Percentiles rank a stretch among this genome's conserved stretches.
These are phyloP conservation scores for Lentinula edodes DNA, from an alignment of 768 basidiomycete genomes.

Conservation along the genomic window DNA sequence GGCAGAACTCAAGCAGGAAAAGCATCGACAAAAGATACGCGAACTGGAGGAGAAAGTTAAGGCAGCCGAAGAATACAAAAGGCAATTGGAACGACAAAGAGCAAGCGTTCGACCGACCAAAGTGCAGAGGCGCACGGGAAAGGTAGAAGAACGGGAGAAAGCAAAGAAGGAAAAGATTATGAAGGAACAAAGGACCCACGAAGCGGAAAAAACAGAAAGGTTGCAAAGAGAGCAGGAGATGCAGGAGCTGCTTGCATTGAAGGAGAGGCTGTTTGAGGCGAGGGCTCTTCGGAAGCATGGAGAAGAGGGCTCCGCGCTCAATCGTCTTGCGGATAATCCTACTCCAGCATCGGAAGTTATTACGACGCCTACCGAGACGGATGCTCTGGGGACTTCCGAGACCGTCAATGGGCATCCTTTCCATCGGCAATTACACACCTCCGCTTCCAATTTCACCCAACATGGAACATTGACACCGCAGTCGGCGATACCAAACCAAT, in stretches of 20 bases:
- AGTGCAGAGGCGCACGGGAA: neutral
- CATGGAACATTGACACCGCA: neutral
- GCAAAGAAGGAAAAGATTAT: neutral
- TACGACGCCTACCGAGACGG: neutral
- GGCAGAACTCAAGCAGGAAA: neutral
- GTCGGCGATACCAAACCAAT: neutral
- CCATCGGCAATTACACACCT: neutral
- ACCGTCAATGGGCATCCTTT: neutral
- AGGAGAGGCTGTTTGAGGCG: neutral
- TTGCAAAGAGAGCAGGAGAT: neutral
- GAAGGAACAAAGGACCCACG: neutral
- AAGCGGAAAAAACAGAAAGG: neutral
- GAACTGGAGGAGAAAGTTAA: neutral
- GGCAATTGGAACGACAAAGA: neutral
- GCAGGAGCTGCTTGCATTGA: neutral
- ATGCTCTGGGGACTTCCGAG: neutral
- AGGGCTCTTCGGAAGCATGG: too few relatives aligned
- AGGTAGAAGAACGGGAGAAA: neutral
- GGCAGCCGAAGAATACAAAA: neutral
- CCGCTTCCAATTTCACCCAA: neutral
- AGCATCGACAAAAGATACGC: too few relatives aligned
- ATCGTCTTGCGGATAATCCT: neutral
- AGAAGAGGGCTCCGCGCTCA: neutral
- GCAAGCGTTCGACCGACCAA: neutral
- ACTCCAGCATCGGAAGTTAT: neutral